Evolutionary conservation across 140 eudicot genomes (phyloP).

Genomic region (Erigeron philadelphicus): DNA sequence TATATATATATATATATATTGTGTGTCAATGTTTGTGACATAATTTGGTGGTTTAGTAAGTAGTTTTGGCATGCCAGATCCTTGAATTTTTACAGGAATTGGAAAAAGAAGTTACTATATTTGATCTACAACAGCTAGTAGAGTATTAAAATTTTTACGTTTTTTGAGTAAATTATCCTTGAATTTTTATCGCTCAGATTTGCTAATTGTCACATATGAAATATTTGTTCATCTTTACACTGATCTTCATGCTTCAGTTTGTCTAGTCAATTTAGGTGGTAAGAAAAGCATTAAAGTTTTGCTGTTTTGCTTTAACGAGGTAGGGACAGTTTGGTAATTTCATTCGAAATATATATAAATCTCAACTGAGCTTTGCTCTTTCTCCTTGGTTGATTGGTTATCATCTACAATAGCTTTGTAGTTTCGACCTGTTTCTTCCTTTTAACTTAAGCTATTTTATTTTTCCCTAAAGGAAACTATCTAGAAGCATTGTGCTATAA

Average conservation of each 20-base stretch:
- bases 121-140: slow-evolving; percentile 19
- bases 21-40: slow-evolving; percentile 15
- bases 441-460: background rate
- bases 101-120: background rate
- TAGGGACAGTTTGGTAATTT: slow-evolving; percentile 17
- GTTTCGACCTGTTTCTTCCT: background rate
- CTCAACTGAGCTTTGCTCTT: slow-evolving; percentile 4
- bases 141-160: background rate
- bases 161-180: slow-evolving; percentile 6
- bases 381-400: background rate
- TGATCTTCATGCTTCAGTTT: background rate
- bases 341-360: slow-evolving; percentile 3
- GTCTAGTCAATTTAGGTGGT: background rate
- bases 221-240: background rate
- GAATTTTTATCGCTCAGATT: background rate
- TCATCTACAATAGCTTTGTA: background rate
- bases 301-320: slow-evolving; percentile 9
- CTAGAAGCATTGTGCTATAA: slow-evolving; percentile 1
- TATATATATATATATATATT: background rate
- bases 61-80: background rate
- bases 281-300: background rate
- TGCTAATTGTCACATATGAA: background rate
- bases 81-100: background rate
- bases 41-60: slow-evolving; percentile 7
- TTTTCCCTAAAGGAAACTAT: background rate